Evolutionary conservation across 2,329 filamentous ascomycete species (phyloP), one percentile per base, ranked within the genome.

Genomic region (Pezicula rhizophila): DNA sequence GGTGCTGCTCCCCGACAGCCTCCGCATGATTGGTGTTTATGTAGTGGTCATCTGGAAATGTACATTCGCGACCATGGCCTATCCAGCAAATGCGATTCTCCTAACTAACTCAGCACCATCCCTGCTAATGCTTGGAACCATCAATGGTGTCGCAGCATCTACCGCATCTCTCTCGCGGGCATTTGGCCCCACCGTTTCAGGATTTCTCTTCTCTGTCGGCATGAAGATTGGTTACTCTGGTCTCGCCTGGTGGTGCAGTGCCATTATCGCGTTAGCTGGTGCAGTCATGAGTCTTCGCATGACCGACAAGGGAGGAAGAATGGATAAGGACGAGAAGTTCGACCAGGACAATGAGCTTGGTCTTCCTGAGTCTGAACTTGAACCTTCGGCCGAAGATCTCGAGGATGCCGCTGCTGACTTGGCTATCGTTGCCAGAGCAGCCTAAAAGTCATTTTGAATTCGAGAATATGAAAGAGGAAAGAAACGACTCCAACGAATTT

Each of bases 111-210:
- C 89, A 14, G 87, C 91, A 0, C 89, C 90, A 0, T 91, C 85
- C 7, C 85, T 86, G 48, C 79, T 88, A 44, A 87, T 95, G 1
- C 80, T 97, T 2, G 93, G 93, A 2, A 91, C 87, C 0, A 86
- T 99, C 66, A 97, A 97, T 60, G 93, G 93, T 15, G 85, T 91
- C 11, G 91, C 91, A 0, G 90, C 90, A 26, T 96, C 91, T 2
- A 90, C 89, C 2, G 93, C 93, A 4, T 96, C 90, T 64, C 72
- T 96, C 41, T 91, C 85, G 65, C 81, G 93, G 47, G 90, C 90
- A 0, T 85, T 96, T 53, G 92, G 92, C 0, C 93, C 93, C 2
- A 91, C 89, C 0, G 72, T 96, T 3, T 95, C 91, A 3, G 93
- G 93, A 2, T 72, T 90, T 25, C 76, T 97, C 20, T 95, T 96